Base-by-base conservation (phyloP, 2,329 filamentous ascomycete genomes). In the Triangularia verruculosa region DNA sequence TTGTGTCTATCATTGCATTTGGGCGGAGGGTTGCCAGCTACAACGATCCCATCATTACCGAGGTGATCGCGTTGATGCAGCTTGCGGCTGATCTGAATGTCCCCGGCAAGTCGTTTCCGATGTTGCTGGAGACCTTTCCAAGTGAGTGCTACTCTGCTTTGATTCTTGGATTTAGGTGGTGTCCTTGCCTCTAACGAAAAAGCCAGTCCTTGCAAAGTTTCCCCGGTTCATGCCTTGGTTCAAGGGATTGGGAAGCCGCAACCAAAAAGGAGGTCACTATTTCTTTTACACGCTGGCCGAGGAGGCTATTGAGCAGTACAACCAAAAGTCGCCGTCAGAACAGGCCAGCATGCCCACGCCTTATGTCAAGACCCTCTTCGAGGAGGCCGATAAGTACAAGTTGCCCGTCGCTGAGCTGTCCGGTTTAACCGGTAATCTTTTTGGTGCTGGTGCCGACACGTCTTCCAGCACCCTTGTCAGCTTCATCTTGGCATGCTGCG, bases 21-120 rank as follows among this genome's bases (percentile, higher is more conserved):
- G 84, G 84, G 0, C 75, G 83, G 7, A 75, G 85, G 9, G 79
- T 85, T 0, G 78, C 78, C 8, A 79, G 72, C 59, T 80, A 73
- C 68, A 75, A 80, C 15, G 84, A 87, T 67, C 83, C 83, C 4
- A 84, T 85, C 69, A 82, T 86, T 64, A 84, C 83, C 2, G 83
- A 86, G 69, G 84, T 83, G n/a, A 82, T 86, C 63, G 80, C 82
- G 0, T 74, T 83, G 30, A 82, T 86, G 79, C 81, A 87, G 63
- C 77, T 83, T 61, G 83, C 84, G 0, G 84, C 83, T 1, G 83
- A 85, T 61, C 74, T 86, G 22, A 83, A 82, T 67, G 81, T 83
- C 55, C 78, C 81, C 0, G 80, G 81, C 8, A 83, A 83, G 70
- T 79, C 74, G 0, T 85, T 83, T 68, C 84, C 82, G 24, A 85